Conservation (phyloP, 306 rosid species). For the Lagenaria siceraria region DNA sequence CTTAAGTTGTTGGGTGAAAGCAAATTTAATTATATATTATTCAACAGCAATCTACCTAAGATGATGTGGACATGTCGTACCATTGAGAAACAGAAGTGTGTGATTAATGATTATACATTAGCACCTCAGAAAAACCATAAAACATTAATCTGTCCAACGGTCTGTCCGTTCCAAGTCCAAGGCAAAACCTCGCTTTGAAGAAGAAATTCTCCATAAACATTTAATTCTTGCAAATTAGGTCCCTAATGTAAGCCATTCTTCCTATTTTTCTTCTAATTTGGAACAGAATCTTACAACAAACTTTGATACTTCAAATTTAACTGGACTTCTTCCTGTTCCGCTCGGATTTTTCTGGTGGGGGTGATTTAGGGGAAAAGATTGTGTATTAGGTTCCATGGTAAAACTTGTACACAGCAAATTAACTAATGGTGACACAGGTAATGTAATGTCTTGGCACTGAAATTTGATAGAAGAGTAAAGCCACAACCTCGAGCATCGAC, state of each 20-base stretch:
- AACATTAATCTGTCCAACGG: not conserved
- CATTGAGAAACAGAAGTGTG: not conserved
- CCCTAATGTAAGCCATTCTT: not conserved
- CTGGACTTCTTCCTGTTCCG: not conserved
- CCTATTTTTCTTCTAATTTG: not conserved
- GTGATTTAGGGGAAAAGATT: not conserved
- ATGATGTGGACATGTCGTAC: not conserved
- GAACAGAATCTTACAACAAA: constrained; percentile 1
- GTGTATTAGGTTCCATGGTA: not conserved
- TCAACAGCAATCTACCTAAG: not conserved
- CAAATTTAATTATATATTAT: too few relatives aligned
- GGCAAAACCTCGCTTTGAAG: not conserved
- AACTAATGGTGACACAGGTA: not conserved
- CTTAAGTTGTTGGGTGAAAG: too few relatives aligned
- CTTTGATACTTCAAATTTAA: not conserved
- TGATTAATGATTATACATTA: not conserved
- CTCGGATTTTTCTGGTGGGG: not conserved
- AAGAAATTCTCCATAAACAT: not conserved
- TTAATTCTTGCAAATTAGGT: not conserved
- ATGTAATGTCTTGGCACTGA: not conserved
- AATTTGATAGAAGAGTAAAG: not conserved
- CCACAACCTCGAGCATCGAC: not conserved
- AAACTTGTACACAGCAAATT: not conserved
- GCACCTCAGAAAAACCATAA: not conserved
- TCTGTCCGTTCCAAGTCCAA: not conserved